These are phyloP conservation scores for Melastoma candidum DNA, from an alignment of 441 rosid species.

Conservation along the genomic window DNA sequence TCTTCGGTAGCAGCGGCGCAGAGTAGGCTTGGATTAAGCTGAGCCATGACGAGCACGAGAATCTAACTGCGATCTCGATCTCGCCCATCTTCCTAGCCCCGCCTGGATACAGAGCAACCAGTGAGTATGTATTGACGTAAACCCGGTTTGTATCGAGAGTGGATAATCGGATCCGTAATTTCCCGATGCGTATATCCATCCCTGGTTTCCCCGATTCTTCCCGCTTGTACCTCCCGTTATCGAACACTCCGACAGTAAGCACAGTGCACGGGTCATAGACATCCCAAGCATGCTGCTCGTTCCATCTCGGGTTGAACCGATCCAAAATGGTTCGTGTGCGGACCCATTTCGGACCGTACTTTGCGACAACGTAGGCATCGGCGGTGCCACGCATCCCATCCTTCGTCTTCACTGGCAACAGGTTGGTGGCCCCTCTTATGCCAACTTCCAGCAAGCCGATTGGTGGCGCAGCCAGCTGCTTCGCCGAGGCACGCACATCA, in stretches of 20 bases:
- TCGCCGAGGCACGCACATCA: constrained; percentile 54
- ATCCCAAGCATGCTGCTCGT: constrained; percentile 65
- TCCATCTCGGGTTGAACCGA: constrained; percentile 66
- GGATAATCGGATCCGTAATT: constrained; percentile 44
- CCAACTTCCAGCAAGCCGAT: constrained; percentile 58
- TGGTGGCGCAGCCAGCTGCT: constrained; percentile 48
- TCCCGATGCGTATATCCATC: constrained; percentile 36
- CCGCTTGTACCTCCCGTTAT: constrained; percentile 48
- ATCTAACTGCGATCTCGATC: constrained; percentile 48
- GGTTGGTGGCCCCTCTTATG: constrained; percentile 51
- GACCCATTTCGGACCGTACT: constrained; percentile 60
- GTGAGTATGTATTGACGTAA: constrained; percentile 34
- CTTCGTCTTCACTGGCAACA: constrained; percentile 52
- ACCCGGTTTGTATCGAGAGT: constrained; percentile 50
- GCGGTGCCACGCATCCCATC: constrained; percentile 70
- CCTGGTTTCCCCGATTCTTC: constrained; percentile 44
- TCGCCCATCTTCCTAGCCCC: constrained; percentile 68
- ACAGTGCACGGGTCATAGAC: constrained; percentile 62
- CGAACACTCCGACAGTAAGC: constrained; percentile 49
- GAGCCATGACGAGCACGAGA: constrained; percentile 54
- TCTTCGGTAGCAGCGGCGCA: constrained; percentile 50
- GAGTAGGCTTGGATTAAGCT: constrained; percentile 42
- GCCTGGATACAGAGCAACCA: constrained; percentile 40
- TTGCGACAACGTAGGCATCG: constrained; percentile 62
- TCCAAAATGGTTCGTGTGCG: constrained; percentile 54